Base-by-base conservation (phyloP, 2,329 filamentous ascomycete genomes). In the Colletotrichum ledebouriae region DNA sequence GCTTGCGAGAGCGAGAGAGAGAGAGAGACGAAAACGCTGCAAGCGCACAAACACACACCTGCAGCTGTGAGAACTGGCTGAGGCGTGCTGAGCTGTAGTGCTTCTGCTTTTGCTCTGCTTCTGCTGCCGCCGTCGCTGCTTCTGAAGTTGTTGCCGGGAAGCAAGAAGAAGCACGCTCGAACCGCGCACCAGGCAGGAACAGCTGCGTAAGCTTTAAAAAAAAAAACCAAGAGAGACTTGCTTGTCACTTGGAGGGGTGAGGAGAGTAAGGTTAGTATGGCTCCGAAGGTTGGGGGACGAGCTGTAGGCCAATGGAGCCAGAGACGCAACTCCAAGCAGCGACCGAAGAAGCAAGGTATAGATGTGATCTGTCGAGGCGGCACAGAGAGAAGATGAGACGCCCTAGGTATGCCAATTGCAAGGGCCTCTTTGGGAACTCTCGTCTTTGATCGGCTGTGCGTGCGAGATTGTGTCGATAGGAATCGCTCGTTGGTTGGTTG, bases 311-410 rank as follows among this genome's bases (percentile, higher is more conserved):
- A 42, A 67, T 41, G 37, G 53, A 53, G 9, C 60, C 53, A 59
- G 46, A 59, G 22, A 46, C 25, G 47, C 22, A 64, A 39, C 39
- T 50, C 41, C 34, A 59, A 52, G 61, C 52, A 59, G 41, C 59
- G 44, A 55, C 60, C 56, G 55, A 68, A 68, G 65, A 68, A 68
- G 61, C 65, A 68, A 68, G 53, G 65, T 55, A 56, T 34, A 50
- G n/a, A 68, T 65, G 65, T 65, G 65, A 68, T 60, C 7, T 41
- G 65, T 68, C 65, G 65, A 68, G 47, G 46, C 53, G 59, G 59
- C 50, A 63, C 59, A 46, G 13, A 56, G 59, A 63, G 47, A 47
- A 67, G n/a, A 53, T 42, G 64, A 67, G 59, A 64, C 46, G 64
- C 33, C 53, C 44, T 34, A 44, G 39, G 59, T 58, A 59, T 53